A percentile compares a stretch with the other conserved stretches of the same genome.
phyloP scores from a whole-genome alignment of 768 basidiomycete species.

The Suillus variegatus region DNA sequence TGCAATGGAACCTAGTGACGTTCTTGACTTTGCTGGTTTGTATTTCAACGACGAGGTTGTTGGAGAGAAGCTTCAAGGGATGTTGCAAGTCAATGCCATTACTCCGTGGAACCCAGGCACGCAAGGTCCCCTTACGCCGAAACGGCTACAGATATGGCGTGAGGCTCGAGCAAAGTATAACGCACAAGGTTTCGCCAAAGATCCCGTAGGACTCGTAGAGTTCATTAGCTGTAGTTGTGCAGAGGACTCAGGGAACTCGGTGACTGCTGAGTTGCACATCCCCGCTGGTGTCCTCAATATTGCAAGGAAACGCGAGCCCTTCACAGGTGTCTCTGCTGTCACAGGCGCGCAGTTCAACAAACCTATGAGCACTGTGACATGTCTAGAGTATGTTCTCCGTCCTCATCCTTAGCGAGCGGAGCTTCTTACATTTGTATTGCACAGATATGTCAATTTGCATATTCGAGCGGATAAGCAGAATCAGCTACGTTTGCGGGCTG shows the following conservation, averaged over 20 bases:
- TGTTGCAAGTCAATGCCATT: constrained; percentile 15
- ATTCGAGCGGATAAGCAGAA: constrained; percentile 20
- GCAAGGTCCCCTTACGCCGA: constrained; percentile 11
- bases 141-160: constrained; percentile 13
- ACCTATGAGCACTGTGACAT: constrained; percentile 14
- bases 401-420: constrained; percentile 1
- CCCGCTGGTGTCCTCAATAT: constrained; percentile 2
- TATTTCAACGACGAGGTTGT: constrained; percentile 10
- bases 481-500: constrained; percentile 12
- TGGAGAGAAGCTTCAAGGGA: constrained; percentile 13
- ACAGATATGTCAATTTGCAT: constrained; percentile 16
- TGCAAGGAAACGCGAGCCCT: constrained; percentile 14
- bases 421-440: background rate
- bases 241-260: constrained; percentile 12
- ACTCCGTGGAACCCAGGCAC: background rate
- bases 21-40: constrained; percentile 8
- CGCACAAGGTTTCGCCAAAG: background rate
- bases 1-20: constrained; percentile 16
- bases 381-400: constrained; percentile 10
- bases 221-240: constrained; percentile 19
- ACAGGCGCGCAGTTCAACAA: constrained; percentile 7
- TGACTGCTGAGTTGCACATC: constrained; percentile 11
- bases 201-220: constrained; percentile 16
- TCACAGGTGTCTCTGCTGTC: constrained; percentile 11
- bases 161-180: constrained; percentile 3